A percentile compares a stretch with the other conserved stretches of the same genome.
These are phyloP conservation scores for Articulospora tetracladia DNA, from an alignment of 495 filamentous ascomycete genomes.

Conservation along the genomic window DNA sequence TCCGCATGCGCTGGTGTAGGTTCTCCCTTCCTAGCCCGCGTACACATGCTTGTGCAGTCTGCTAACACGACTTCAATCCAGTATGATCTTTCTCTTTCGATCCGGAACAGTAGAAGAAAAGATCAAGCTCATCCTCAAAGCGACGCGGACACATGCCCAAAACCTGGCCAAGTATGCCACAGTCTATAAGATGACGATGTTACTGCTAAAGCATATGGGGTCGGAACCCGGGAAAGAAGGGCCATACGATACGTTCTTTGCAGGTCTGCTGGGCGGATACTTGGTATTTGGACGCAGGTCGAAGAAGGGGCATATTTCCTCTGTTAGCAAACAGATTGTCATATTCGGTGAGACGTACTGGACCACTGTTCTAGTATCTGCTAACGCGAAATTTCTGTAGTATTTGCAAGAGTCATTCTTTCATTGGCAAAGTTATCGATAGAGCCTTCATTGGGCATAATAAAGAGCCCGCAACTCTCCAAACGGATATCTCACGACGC, in stretches of 20 bases:
- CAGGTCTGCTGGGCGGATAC: constrained; percentile 91
- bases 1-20: constrained; percentile 91
- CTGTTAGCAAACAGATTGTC: constrained; percentile 95
- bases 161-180: constrained; percentile 90
- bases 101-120: constrained; percentile 83
- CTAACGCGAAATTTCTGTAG: constrained; percentile 23
- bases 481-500: constrained; percentile 57
- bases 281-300: constrained; percentile 76
- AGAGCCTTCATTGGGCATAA: constrained; percentile 46
- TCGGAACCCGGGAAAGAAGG: constrained; percentile 57
- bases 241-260: constrained; percentile 78
- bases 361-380: not conserved
- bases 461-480: constrained; percentile 34
- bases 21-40: constrained; percentile 40
- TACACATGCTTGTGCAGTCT: constrained; percentile 52
- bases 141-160: constrained; percentile 83
- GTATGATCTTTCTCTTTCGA: constrained; percentile 94
- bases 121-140: constrained; percentile 68
- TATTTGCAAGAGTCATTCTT: constrained; percentile 88
- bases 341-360: constrained; percentile 55
- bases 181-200: constrained; percentile 80
- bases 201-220: constrained; percentile 62
- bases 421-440: constrained; percentile 78
- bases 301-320: constrained; percentile 59
- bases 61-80: constrained; percentile 25